phyloP scores from a whole-genome alignment of 352 stramenopile species.

The Pythium sp. region DNA sequence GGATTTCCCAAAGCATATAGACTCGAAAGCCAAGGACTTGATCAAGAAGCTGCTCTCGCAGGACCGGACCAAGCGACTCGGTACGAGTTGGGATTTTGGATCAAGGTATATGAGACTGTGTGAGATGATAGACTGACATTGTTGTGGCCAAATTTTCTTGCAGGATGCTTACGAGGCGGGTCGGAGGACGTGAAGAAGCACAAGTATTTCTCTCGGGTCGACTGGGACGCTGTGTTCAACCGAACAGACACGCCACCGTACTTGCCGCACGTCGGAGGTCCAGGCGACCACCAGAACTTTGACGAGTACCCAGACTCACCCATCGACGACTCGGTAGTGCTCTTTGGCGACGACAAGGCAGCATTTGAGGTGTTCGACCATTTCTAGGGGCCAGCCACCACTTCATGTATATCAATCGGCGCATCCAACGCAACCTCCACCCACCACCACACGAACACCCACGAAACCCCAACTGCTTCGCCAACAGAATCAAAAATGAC shows the following conservation, averaged over 20 bases:
- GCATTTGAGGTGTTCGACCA: slow-evolving; percentile 85
- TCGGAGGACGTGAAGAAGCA: slow-evolving; percentile 90
- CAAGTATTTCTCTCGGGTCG: slow-evolving; percentile 90
- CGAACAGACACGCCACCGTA: slow-evolving; percentile 79
- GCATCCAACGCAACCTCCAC: background rate
- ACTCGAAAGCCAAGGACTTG: slow-evolving; percentile 87
- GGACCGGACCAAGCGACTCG: slow-evolving; percentile 87
- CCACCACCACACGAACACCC: background rate
- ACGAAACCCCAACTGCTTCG: background rate
- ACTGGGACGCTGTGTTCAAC: slow-evolving; percentile 82
- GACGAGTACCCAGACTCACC: slow-evolving; percentile 92
- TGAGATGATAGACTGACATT: background rate
- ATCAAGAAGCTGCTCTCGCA: slow-evolving; percentile 91
- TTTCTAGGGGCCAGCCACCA: slow-evolving; percentile 44
- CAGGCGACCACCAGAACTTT: slow-evolving; percentile 91
- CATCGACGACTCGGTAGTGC: slow-evolving; percentile 76
- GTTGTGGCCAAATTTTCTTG: background rate
- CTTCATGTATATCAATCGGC: background rate
- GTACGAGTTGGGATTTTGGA: slow-evolving; percentile 23
- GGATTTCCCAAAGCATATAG: slow-evolving; percentile 89
- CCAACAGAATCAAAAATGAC: background rate
- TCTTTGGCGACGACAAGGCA: slow-evolving; percentile 83
- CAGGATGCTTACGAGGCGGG: slow-evolving; percentile 88
- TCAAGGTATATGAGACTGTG: slow-evolving; percentile 2
- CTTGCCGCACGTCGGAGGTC: slow-evolving; percentile 76